Percentiles rank a stretch among this genome's conserved stretches.
Evolutionary conservation across 257 asterid species (phyloP).

Genomic region (Dorcoceras hygrometricum): DNA sequence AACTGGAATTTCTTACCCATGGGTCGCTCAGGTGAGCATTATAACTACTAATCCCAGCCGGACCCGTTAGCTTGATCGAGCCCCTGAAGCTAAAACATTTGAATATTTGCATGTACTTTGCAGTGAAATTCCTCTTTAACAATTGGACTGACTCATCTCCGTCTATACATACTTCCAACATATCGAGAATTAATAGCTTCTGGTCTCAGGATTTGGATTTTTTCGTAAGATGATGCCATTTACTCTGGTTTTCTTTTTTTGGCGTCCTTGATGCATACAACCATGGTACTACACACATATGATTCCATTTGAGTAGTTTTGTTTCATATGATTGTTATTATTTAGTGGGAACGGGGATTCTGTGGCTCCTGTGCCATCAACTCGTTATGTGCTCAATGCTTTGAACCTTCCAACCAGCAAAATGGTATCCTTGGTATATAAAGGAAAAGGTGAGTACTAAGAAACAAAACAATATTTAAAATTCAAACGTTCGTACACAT

Average conservation of each 20-base stretch:
- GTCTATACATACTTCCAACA: conserved; percentile 86
- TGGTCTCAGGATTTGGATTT: conserved; percentile 89
- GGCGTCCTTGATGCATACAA: no score
- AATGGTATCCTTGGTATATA: conserved; percentile 95
- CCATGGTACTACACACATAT: no score
- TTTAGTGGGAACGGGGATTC: conserved; percentile 91
- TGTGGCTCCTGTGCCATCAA: conserved; percentile 88
- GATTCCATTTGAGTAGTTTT: not conserved
- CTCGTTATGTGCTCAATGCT: conserved; percentile 87
- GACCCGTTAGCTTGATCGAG: conserved; percentile 1
- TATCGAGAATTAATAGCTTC: conserved; percentile 81
- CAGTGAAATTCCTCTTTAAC: conserved; percentile 72
- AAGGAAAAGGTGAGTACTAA: conserved; percentile 50
- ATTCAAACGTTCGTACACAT: no score
- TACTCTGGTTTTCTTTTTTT: no score
- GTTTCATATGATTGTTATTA: not conserved
- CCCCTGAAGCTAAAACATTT: not conserved
- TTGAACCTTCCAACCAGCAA: conserved; percentile 72
- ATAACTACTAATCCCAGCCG: not conserved
- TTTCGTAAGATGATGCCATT: conserved; percentile 5
- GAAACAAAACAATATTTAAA: not conserved
- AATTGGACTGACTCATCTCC: conserved; percentile 86
- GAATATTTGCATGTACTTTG: not conserved
- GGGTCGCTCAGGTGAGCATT: conserved; percentile 80
- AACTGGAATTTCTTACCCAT: conserved; percentile 60